Base-by-base conservation (phyloP, 2,329 filamentous ascomycete species). In the Hypoxylon sp. region DNA sequence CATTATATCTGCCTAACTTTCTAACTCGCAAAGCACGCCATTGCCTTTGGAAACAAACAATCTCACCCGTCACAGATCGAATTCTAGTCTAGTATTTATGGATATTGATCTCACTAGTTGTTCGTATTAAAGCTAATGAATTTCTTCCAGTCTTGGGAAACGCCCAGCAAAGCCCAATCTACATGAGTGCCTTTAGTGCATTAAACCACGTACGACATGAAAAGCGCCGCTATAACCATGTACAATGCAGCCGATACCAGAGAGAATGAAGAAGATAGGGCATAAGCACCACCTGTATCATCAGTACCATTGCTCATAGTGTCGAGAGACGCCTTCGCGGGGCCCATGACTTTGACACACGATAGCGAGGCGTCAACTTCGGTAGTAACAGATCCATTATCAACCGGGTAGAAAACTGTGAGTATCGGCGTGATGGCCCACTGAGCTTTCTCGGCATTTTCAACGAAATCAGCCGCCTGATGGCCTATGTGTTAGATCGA, bases 391-490 rank as follows among this genome's bases (percentile, higher is more conserved):
- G 49, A 58, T 17, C 44, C 47, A 8, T 59, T 45, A 2, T 42
- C 50, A 8, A 17, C 15, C 1, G 58, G 57, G 7, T 54, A 65
- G 38, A 63, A 64, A 11, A 64, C 27, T 1, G 63, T 65, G 11
- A 65, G 38, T 12, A 64, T 52, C 1, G 63, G 63, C 1, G 63
- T 65, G 21, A 65, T 60, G n/a, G 47, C 55, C 23, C 20, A 59
- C n/a, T 32, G 7, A 20, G 59, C 54, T 17, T 23, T 29, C 11
- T 43, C 26, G 11, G 26, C 20, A 6, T 53, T 50, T 9, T 20
- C 30, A 7, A 27, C 25, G 3, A 25, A n/a, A 7, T 26, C 9
- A 20, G 32, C 50, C 8, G 46, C 59, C 59, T 61, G 15, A 42
- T 29, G 2, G 15, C 2, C 3, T 21, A 9, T 47, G 5, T 11